phyloP scores from a whole-genome alignment of 1,139 yeast genomes.

The Diutina neorugosa region DNA sequence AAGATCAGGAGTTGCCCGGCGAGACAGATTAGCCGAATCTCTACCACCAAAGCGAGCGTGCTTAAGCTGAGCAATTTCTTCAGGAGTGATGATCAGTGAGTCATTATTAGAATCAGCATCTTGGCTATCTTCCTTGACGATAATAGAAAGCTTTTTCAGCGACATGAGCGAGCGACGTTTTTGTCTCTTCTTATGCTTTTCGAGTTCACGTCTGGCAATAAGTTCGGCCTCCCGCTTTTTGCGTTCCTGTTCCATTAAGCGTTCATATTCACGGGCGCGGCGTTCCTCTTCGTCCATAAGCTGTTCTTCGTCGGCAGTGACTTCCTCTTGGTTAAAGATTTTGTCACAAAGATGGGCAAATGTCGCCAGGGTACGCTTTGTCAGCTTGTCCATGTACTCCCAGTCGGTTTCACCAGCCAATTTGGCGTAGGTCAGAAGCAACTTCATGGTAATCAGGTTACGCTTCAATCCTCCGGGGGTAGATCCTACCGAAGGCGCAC shows the following conservation, averaged over 20 bases:
- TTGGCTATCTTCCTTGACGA: constrained; percentile 13
- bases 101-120: constrained; percentile 16
- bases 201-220: constrained; percentile 33
- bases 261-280: constrained; percentile 36
- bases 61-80: not conserved
- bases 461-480: constrained; percentile 37
- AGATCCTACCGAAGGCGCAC: not conserved
- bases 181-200: constrained; percentile 31
- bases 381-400: constrained; percentile 62
- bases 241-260: constrained; percentile 37
- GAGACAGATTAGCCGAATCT: not conserved
- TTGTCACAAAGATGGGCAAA: constrained; percentile 70
- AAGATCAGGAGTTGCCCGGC: constrained; percentile 31
- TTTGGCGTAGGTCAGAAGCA: constrained; percentile 61
- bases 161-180: constrained; percentile 32
- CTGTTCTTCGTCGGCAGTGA: constrained; percentile 45
- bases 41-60: not conserved
- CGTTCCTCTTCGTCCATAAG: constrained; percentile 38
- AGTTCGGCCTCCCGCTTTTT: constrained; percentile 38
- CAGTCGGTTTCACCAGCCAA: constrained; percentile 55
- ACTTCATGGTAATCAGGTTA: constrained; percentile 57
- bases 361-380: constrained; percentile 65
- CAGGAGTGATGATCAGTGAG: not conserved
- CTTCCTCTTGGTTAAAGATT: constrained; percentile 48
- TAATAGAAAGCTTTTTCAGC: constrained; percentile 28